phyloP scores from a whole-genome alignment of 2,329 filamentous ascomycete species.

The Sclerotinia sclerotiorum region DNA sequence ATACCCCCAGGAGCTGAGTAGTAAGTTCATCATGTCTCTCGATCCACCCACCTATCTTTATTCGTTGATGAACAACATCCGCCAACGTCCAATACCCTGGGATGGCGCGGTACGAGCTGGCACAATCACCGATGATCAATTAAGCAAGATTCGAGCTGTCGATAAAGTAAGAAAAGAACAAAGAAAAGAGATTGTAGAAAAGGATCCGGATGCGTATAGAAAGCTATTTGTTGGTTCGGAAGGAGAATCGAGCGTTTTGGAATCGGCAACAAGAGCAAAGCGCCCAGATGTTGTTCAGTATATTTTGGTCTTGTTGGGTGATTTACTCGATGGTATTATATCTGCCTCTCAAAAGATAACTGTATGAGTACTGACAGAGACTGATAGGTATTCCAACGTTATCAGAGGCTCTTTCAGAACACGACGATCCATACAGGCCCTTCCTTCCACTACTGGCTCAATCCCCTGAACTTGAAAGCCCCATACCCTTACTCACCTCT shows the following conservation, averaged over 20 bases:
- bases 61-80: conserved; percentile 95
- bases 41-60: conserved; percentile 85
- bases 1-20: conserved; percentile 23
- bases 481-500: conserved; percentile 85
- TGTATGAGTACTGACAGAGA: conserved; percentile 17
- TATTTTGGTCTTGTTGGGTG: conserved; percentile 82
- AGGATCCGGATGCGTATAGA: conserved; percentile 76
- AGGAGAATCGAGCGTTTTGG: conserved; percentile 70
- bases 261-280: conserved; percentile 69
- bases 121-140: conserved; percentile 89
- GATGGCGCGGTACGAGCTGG: conserved; percentile 92
- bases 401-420: conserved; percentile 71
- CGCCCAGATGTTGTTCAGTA: conserved; percentile 92
- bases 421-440: conserved; percentile 75
- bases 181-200: conserved; percentile 77
- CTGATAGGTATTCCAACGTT: conserved; percentile 74
- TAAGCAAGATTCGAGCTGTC: conserved; percentile 93
- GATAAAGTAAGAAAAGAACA: conserved; percentile 95
- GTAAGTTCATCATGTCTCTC: conserved; percentile 67
- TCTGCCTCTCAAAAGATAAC: neutral
- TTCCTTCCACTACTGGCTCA: conserved; percentile 80
- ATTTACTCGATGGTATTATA: conserved; percentile 76
- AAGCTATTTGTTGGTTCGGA: conserved; percentile 75
- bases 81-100: conserved; percentile 94
- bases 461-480: conserved; percentile 65